A percentile compares a stretch with the other conserved stretches of the same genome.
These are phyloP conservation scores for Luvunga scandens DNA, from an alignment of 345 rosid species.

Conservation along the genomic window DNA sequence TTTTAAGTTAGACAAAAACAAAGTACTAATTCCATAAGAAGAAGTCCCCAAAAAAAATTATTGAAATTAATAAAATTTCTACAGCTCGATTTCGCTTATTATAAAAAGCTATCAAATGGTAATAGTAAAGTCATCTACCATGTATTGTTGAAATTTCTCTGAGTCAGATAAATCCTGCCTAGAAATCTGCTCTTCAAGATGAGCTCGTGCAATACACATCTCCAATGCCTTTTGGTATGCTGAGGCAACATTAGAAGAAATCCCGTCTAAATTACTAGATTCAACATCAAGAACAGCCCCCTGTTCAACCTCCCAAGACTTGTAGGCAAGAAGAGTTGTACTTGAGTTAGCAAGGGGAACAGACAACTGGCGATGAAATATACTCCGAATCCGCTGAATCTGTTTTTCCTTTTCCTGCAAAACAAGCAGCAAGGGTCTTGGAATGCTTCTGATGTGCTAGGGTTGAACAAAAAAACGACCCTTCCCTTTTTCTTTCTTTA, in stretches of 20 bases:
- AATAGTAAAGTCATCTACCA: conserved; percentile 39
- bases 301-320: conserved; percentile 85
- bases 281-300: conserved; percentile 54
- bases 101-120: neutral
- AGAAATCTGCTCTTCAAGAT: conserved; percentile 64
- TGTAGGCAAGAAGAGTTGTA: conserved; percentile 59
- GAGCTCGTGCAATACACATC: conserved; percentile 65
- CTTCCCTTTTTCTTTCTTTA: neutral
- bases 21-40: neutral
- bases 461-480: no score
- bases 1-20: neutral
- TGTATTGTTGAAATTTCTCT: conserved; percentile 68
- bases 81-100: neutral
- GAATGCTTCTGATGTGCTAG: neutral
- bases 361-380: conserved; percentile 84
- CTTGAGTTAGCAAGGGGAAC: conserved; percentile 60
- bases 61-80: conserved; percentile 5
- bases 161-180: conserved; percentile 53
- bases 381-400: conserved; percentile 54
- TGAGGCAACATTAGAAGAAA: conserved; percentile 57
- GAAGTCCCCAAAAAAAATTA: conserved; percentile 7
- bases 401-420: conserved; percentile 70
- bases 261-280: conserved; percentile 54
- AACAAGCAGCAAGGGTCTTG: conserved; percentile 5
- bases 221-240: conserved; percentile 73